Base-by-base conservation (phyloP, 148 eudicot species). In the Suaeda aralocaspica region DNA sequence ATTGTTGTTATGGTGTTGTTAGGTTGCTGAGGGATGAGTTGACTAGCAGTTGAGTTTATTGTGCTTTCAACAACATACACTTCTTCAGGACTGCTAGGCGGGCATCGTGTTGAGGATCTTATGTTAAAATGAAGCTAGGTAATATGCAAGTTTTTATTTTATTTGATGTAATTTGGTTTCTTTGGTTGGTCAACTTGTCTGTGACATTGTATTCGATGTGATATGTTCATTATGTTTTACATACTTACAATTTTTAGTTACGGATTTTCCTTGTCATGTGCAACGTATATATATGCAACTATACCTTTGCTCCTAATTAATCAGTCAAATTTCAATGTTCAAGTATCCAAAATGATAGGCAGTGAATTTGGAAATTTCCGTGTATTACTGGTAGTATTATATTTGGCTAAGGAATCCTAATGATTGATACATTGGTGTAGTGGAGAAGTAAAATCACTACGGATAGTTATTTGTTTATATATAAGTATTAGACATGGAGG, bases 81-180 rank as follows among this genome's bases (percentile, higher is more conserved):
- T 36, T 62, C 53, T 31, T 61, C 28, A 28, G 62, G 59, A 72
- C 30, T 29, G 44, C 34, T 52, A 26, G 53, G 46, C 30, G 21
- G 53, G 46, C 30, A 61, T 59, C 26, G 53, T 49, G 30, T 50
- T 19, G 42, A 44, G 46, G 44, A 50, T 52, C 52, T 50, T 72
- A 71, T 73, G 77, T 71, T 21, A 69, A 69, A 53, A 82, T 82
- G 84, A 82, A 82, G 72, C 71, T 82, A 73, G 84, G 84, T 82
- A 78, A 69, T 31, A 18, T 19, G 18, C 28, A 25, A 24, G 29
- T 48, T 64, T 15, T 44, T n/a, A 16, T 52, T 60, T 34, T 45
- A 52, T 34, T 72, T 19, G 31, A 12, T 41, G 12, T 59, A 29
- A 28, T 36, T 30, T 29, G 16, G 21, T 29, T 34, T 33, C 34